These are phyloP conservation scores for Chaetomium fimeti DNA, from an alignment of 495 filamentous ascomycete genomes.

Conservation along the genomic window DNA sequence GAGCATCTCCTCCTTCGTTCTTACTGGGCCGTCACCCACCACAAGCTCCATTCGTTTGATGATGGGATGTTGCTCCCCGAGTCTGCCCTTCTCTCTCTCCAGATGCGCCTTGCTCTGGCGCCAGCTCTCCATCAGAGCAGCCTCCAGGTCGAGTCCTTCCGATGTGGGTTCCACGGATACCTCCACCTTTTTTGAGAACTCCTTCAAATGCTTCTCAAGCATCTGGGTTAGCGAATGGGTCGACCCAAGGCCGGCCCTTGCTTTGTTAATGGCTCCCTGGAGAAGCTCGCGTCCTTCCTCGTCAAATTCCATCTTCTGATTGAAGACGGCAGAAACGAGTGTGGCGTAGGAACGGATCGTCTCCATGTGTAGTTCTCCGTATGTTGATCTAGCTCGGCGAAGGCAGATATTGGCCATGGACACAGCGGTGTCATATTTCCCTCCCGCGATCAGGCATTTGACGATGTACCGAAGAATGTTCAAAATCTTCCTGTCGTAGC, in stretches of 20 bases:
- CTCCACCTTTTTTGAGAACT: background rate
- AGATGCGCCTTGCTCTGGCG: background rate
- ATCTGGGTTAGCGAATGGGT: slow-evolving; percentile 3
- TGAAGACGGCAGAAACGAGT: background rate
- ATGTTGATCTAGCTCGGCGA: background rate
- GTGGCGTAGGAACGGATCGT: background rate
- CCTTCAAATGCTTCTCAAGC: background rate
- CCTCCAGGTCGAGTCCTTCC: background rate
- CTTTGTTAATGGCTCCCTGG: background rate
- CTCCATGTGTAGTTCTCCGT: slow-evolving; percentile 6
- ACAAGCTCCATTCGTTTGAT: background rate
- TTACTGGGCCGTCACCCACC: background rate
- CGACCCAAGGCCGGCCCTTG: background rate
- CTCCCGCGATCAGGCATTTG: background rate
- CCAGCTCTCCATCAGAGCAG: background rate
- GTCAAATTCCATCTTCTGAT: background rate
- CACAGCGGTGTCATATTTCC: background rate
- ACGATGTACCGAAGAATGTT: slow-evolving; percentile 7
- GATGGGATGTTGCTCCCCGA: background rate
- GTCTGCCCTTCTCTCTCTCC: background rate
- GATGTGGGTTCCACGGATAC: background rate
- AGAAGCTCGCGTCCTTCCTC: background rate
- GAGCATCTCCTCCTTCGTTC: background rate
- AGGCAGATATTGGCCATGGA: background rate
- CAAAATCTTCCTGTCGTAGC: slow-evolving; percentile 6